These are phyloP conservation scores for Colletotrichum limetticola DNA, from an alignment of 2,329 filamentous ascomycete species.

Conservation along the genomic window DNA sequence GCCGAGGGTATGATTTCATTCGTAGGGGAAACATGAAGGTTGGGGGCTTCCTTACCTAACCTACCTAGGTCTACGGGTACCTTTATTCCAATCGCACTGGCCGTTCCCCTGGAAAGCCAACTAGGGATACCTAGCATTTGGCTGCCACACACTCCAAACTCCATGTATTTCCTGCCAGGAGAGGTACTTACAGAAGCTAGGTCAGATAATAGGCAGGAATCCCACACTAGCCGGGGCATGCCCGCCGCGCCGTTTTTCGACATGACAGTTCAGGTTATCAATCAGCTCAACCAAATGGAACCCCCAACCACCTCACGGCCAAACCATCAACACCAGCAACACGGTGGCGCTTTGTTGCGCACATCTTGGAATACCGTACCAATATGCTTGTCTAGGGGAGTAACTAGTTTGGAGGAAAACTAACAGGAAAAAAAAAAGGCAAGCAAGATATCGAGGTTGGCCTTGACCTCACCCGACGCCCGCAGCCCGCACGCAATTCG, in stretches of 20 bases:
- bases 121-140: neutral
- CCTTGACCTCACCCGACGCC: neutral
- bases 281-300: conserved; percentile 18
- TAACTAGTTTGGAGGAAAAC: too few relatives aligned
- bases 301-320: neutral
- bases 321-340: neutral
- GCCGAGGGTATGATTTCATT: neutral
- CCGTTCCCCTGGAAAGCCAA: conserved; percentile 3
- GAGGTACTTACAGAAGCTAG: neutral
- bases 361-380: too few relatives aligned
- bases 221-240: neutral
- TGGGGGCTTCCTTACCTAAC: neutral
- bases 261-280: conserved; percentile 25
- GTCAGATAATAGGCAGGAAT: neutral
- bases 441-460: neutral
- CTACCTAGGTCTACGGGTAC: neutral
- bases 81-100: conserved; percentile 5
- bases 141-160: neutral
- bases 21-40: neutral
- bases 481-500: neutral
- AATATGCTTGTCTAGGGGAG: too few relatives aligned
- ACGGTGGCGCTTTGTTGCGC: neutral
- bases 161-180: neutral
- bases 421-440: neutral
- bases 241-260: conserved; percentile 11